Evolutionary conservation across 2,329 filamentous ascomycete genomes (phyloP), one percentile per base, ranked within the genome.

Genomic region (Macrophomina pseudophaseolina): DNA sequence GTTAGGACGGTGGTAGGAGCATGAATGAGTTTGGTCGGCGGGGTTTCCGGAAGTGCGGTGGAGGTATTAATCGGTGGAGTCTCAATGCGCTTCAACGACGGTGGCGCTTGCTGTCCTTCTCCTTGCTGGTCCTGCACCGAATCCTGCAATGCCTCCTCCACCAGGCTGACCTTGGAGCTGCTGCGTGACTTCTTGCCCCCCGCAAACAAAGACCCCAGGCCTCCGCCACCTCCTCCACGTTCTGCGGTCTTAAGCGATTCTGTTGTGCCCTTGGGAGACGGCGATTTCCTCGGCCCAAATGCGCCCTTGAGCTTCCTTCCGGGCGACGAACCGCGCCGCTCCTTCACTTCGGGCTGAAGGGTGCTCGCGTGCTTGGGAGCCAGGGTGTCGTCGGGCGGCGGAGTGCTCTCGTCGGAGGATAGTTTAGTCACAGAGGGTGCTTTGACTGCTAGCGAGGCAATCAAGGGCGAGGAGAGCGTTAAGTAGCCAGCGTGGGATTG

Each of bases 241-340:
- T 75, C 77, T 5, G 72, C 69, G 30, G 82, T 80, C 66, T 80
- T 82, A 11, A 74, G 70, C 46, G 79, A 78, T 40, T 82, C 79
- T 18, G 71, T 66, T 35, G 67, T 70, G 8, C 70, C 59, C 65
- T 73, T 77, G 28, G 76, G 73, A 30, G 74, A 73, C 8, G 75
- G 74, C 14, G 73, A 69, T 54, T 73, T 72, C 59, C 72, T 71
- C 8, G 71, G 72, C 67, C 81, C 86, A 73, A 95, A 92, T 12
- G 90, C 90, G 74, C 90, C 88, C 76, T 87, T 90, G 68, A 94
- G 82, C 73, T 89, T 91, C 73, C 88, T 87, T 62, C 86, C 88
- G 11, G 91, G 90, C 9, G 92, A 94, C 23, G 86, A 83, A 30
- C 88, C 88, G 68, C 90, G 86, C 71, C 85, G 85, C 69, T 81